These are phyloP conservation scores for Epichloe sibirici DNA, from an alignment of 2,329 filamentous ascomycete species.

Conservation along the genomic window DNA sequence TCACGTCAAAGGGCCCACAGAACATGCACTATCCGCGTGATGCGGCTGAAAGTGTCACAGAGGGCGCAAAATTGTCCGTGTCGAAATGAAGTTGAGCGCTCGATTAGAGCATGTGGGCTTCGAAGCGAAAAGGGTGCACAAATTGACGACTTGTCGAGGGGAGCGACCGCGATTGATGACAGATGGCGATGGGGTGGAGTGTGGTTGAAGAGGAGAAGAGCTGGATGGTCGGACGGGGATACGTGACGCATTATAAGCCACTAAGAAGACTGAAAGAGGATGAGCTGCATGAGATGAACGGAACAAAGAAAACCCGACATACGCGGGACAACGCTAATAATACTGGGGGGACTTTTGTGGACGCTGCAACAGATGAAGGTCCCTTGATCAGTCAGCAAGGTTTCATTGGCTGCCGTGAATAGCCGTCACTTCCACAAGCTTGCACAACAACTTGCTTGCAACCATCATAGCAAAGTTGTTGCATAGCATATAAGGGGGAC, in stretches of 20 bases:
- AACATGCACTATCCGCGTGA: slow-evolving; percentile 1
- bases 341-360: too few species aligned
- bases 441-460: too few species aligned
- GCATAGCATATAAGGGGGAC: too few species aligned
- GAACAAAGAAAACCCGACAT: slow-evolving; percentile 1
- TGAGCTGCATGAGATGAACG: not conserved
- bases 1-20: slow-evolving; percentile 4
- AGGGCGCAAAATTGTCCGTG: not conserved
- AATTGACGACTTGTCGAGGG: not conserved
- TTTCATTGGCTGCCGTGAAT: slow-evolving; percentile 18
- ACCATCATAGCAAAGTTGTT: too few species aligned
- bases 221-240: not conserved
- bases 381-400: not conserved
- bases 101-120: not conserved
- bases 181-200: slow-evolving; percentile 1
- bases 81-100: not conserved
- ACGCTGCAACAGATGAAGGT: not conserved
- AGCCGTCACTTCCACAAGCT: slow-evolving; percentile 12
- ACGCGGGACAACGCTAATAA: too few species aligned
- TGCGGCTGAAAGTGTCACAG: not conserved
- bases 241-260: slow-evolving; percentile 2
- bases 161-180: not conserved
- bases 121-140: not conserved
- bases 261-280: not conserved
- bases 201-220: slow-evolving; percentile 3